These are phyloP conservation scores for Beauveria brongniartii DNA, from an alignment of 2,329 filamentous ascomycete species.

Conservation along the genomic window DNA sequence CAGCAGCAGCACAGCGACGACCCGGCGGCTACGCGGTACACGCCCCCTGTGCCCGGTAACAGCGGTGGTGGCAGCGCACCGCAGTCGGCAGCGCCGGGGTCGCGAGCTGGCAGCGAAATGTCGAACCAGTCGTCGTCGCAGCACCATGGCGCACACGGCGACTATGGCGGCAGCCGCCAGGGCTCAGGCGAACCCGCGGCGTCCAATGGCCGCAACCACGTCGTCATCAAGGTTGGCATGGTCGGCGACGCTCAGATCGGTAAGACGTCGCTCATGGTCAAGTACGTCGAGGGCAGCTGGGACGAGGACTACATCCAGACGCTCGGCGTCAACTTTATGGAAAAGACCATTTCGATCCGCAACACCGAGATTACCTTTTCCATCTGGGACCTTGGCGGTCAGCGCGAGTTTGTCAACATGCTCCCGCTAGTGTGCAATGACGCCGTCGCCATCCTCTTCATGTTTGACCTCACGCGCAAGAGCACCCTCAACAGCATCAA, in stretches of 20 bases:
- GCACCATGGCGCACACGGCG: conserved; percentile 30
- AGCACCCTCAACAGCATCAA: conserved; percentile 99
- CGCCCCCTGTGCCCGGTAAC: conserved; percentile 24
- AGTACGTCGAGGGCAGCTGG: conserved; percentile 99
- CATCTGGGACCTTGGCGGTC: conserved; percentile 96
- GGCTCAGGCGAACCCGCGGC: conserved; percentile 24
- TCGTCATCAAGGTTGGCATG: conserved; percentile 99
- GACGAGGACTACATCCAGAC: conserved; percentile 99
- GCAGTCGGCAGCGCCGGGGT: conserved; percentile 24
- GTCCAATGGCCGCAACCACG: conserved; percentile 54
- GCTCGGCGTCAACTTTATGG: conserved; percentile 98
- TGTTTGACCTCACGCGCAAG: conserved; percentile 98
- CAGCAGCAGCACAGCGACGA: conserved; percentile 33
- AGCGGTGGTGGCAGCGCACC: neutral
- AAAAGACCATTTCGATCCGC: conserved; percentile 98
- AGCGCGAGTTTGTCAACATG: conserved; percentile 99
- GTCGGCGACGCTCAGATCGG: conserved; percentile 98
- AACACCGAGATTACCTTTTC: conserved; percentile 99
- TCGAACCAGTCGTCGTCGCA: conserved; percentile 30
- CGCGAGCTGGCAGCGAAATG: conserved; percentile 47
- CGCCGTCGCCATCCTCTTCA: conserved; percentile 96
- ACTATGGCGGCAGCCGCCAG: conserved; percentile 31
- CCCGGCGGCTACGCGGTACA: conserved; percentile 36
- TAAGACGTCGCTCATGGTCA: conserved; percentile 99
- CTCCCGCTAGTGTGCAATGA: conserved; percentile 98